Evolutionary conservation across 495 filamentous ascomycete genomes (phyloP).

Genomic region (Aspergillus sparsus): DNA sequence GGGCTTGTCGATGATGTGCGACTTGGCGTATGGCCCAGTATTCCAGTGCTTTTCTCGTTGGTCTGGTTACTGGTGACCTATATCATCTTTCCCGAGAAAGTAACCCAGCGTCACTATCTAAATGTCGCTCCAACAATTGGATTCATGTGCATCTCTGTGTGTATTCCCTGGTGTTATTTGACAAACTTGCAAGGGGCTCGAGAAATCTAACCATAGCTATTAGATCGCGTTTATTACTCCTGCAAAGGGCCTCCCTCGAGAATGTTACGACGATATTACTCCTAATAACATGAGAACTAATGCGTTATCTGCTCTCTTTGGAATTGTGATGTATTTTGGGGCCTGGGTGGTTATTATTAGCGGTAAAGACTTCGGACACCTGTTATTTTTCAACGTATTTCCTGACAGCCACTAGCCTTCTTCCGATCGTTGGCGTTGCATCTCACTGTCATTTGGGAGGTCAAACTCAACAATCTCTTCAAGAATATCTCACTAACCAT

Average conservation of each 20-base stretch:
- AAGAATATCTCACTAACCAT: not conserved
- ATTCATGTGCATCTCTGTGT: conserved; percentile 12
- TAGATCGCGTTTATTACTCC: conserved; percentile 9
- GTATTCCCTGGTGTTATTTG: not conserved
- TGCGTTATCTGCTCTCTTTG: conserved; percentile 1
- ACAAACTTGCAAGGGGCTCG: not conserved
- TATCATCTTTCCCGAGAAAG: conserved; percentile 1
- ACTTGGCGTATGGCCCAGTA: conserved; percentile 9
- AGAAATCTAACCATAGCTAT: not conserved
- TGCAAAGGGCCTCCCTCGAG: conserved; percentile 1
- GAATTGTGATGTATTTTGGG: conserved; percentile 7
- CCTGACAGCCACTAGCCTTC: conserved; percentile 1
- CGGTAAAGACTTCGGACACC: not conserved
- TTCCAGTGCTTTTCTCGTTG: conserved; percentile 11
- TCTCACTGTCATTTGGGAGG: not conserved
- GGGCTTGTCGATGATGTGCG: conserved; percentile 11
- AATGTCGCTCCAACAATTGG: conserved; percentile 11
- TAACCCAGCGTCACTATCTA: conserved; percentile 9
- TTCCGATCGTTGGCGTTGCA: conserved; percentile 7
- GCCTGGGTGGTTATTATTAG: conserved; percentile 7
- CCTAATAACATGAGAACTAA: conserved; percentile 4
- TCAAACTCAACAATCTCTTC: conserved; percentile 3
- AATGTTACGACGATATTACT: conserved; percentile 11
- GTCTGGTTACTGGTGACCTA: conserved; percentile 10
- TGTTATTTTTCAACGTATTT: not conserved